Percentiles rank a stretch among this genome's conserved stretches.
These are phyloP conservation scores for Prunus armeniaca DNA, from an alignment of 306 rosid species.

Conservation along the genomic window DNA sequence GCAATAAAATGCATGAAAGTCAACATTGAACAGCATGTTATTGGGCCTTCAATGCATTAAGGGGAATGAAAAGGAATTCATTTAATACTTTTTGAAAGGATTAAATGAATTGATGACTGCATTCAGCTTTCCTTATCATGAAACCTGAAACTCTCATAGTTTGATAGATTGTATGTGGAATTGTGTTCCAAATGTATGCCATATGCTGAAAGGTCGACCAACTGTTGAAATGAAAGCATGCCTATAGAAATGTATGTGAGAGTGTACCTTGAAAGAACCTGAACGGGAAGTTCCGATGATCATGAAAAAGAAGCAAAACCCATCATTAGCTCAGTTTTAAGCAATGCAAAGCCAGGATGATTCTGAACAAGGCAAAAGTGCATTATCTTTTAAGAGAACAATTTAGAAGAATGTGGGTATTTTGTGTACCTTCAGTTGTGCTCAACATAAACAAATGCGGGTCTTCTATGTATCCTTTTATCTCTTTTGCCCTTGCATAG, in stretches of 20 bases:
- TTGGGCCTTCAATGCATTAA: no score
- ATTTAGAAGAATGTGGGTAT: conserved; percentile 11
- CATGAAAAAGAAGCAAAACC: conserved; percentile 65
- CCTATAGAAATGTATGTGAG: conserved; percentile 10
- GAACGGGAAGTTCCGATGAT: conserved; percentile 44
- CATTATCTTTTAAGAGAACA: conserved; percentile 32
- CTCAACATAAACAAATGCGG: conserved; percentile 73
- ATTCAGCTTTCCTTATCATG: no score
- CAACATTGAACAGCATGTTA: no score
- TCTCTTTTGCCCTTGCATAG: conserved; percentile 71
- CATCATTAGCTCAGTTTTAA: conserved; percentile 54
- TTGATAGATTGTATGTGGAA: no score
- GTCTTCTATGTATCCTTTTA: conserved; percentile 66
- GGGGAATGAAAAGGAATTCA: no score
- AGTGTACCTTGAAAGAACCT: conserved; percentile 84
- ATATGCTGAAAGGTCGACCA: background rate
- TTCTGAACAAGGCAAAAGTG: conserved; percentile 55
- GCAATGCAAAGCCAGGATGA: conserved; percentile 45
- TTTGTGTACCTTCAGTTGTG: conserved; percentile 61
- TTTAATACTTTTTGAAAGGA: background rate
- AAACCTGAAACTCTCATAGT: no score
- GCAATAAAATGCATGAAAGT: no score
- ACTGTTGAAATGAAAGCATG: conserved; percentile 8
- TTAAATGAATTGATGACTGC: no score
- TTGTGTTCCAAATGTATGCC: background rate